Evolutionary conservation across 495 filamentous ascomycete species (phyloP).

Genomic region (Thermothielavioides terrestris): DNA sequence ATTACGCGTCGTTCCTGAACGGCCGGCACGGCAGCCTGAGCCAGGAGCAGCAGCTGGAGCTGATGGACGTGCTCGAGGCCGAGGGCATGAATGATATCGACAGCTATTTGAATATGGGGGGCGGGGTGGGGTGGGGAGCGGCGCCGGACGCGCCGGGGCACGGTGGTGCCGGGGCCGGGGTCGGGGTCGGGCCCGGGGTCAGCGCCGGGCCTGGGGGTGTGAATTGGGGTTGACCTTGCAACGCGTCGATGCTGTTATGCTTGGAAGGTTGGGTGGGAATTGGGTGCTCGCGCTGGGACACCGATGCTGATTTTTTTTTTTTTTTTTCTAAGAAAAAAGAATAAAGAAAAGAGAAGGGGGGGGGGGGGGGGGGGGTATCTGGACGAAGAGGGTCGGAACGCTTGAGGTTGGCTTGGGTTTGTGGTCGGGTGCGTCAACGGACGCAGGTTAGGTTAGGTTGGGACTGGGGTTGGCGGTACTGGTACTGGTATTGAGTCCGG

Average conservation of each 20-base stretch:
- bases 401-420: no score
- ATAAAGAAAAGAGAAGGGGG: no score
- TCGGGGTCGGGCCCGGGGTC: no score
- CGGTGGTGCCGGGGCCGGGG: no score
- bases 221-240: not conserved
- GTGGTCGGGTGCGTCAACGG: not conserved
- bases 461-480: not conserved
- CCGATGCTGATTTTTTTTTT: no score
- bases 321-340: no score
- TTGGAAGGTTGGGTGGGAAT: no score
- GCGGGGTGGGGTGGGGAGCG: constrained; percentile 10
- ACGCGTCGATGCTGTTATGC: not conserved
- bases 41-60: constrained; percentile 61
- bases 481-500: no score
- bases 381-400: no score
- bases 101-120: constrained; percentile 46
- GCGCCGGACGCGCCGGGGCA: no score
- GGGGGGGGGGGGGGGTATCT: no score
- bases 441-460: not conserved
- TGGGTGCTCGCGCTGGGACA: no score
- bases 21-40: constrained; percentile 55
- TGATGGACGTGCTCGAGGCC: constrained; percentile 57
- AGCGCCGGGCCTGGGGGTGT: not conserved
- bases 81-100: constrained; percentile 57
- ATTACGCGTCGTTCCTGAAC: constrained; percentile 22